These are phyloP conservation scores for Lasiodiplodia theobromae DNA, from an alignment of 2,329 filamentous ascomycete genomes.

Conservation along the genomic window DNA sequence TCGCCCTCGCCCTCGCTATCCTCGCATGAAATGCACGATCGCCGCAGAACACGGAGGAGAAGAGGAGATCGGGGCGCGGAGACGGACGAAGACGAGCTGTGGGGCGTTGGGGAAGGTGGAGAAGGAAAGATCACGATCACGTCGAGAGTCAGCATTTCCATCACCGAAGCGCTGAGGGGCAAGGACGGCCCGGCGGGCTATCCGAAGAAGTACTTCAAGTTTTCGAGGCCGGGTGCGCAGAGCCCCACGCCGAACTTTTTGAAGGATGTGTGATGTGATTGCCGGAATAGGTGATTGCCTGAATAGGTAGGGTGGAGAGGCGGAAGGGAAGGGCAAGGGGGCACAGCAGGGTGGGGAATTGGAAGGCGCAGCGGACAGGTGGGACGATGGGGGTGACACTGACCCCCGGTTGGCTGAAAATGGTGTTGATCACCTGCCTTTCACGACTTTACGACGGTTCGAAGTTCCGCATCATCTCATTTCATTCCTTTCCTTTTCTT, in stretches of 20 bases:
- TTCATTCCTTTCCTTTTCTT: not conserved
- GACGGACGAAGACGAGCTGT: conserved; percentile 11
- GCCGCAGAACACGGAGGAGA: not conserved
- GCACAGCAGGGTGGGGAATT: not conserved
- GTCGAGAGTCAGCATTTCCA: conserved; percentile 19
- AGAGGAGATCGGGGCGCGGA: not conserved
- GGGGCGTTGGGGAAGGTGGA: not conserved
- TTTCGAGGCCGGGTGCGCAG: conserved; percentile 6
- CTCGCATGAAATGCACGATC: not conserved
- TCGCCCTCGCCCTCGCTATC: not conserved
- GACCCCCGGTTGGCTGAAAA: not conserved
- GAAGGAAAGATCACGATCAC: conserved; percentile 15
- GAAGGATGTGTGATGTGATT: not conserved
- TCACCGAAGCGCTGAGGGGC: conserved; percentile 17
- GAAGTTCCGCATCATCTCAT: not conserved
- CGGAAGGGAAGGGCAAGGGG: not conserved
- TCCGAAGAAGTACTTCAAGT: conserved; percentile 23
- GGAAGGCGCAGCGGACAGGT: not conserved
- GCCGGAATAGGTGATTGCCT: not conserved
- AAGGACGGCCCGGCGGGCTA: conserved; percentile 1
- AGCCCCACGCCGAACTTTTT: conserved; percentile 12
- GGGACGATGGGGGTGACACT: not conserved
- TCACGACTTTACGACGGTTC: not conserved
- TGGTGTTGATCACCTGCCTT: conserved; percentile 6
- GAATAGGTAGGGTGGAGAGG: not conserved